Base-by-base conservation (phyloP, 75 land plant genomes). In the Pinus taeda region DNA sequence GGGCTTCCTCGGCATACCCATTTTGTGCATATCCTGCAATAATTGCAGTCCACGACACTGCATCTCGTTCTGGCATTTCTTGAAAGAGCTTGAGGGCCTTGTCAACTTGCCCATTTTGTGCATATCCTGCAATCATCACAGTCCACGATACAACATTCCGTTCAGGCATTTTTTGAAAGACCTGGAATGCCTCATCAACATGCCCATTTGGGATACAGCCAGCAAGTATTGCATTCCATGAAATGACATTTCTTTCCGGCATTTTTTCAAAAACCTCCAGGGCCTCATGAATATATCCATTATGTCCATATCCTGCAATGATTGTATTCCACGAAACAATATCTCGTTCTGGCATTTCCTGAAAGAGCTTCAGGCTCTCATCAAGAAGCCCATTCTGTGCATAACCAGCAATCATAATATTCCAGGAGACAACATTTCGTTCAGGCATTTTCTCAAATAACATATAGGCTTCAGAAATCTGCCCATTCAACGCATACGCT, bases 381-480 rank as follows among this genome's bases (percentile, higher is more conserved):
- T 71, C 39, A 71, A 33, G 7, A 15, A n/a, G 39, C 6, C 20
- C 39, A 71, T 71, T 36, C 8, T 76, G 77, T 2, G 37, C 15
- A 60, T 76, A 76, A 15, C 33, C 77, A 17, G 37, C 58, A 57
- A 76, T 15, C 73, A 76, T 22, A 22, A 15, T 12, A 57, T 66
- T 76, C 77, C 77, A 76, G 3, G 77, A 76, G 13, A 76, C 60
- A 21, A 66, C 61, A 57, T 76, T 61, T 45, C 59, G 29, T 15
- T 76, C 6, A 33, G 60, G 13, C 22, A 76, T 76, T 66, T 30
- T 30, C 17, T 59, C 72, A 57, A 76, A 76, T n/a, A 76, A 15
- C 7, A 21, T 18, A 6, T 37, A 30, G 15, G 77, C 73, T 2
- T 71, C 49, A 11, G 12, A 49, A 49, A 49, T 49, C 9, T 9